phyloP scores from a whole-genome alignment of 306 rosid species.

The cucumber (Cucumis sativus) region DNA sequence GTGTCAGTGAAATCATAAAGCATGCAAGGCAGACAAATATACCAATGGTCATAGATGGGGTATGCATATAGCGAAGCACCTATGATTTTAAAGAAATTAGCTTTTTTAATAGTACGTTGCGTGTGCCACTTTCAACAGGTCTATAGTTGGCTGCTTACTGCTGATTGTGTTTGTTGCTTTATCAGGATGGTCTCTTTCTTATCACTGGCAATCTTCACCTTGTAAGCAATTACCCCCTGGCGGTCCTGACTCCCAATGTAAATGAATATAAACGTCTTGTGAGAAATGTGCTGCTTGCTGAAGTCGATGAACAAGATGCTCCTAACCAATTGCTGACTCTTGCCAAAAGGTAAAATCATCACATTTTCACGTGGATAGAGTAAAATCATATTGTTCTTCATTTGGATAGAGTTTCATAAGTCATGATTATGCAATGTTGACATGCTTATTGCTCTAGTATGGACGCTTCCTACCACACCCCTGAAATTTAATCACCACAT shows the following conservation, averaged over 20 bases:
- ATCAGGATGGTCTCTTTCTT: conserved; percentile 85
- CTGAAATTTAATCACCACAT: neutral
- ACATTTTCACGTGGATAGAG: conserved; percentile 1
- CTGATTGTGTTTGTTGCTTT: conserved; percentile 10
- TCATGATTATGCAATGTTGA: neutral
- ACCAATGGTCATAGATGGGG: conserved; percentile 84
- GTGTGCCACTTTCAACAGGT: neutral
- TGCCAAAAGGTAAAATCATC: conserved; percentile 38
- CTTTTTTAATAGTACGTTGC: neutral
- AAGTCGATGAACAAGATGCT: conserved; percentile 41
- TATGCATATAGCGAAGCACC: conserved; percentile 19
- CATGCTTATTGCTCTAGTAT: neutral
- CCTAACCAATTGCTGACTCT: conserved; percentile 52
- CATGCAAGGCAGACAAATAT: conserved; percentile 57
- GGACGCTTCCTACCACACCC: neutral
- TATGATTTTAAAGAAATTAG: neutral
- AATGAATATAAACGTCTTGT: conserved; percentile 83
- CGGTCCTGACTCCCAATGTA: conserved; percentile 78
- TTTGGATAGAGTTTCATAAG: neutral
- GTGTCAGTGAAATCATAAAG: conserved; percentile 61
- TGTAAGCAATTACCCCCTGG: conserved; percentile 65
- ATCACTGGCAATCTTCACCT: conserved; percentile 62
- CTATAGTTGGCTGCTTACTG: neutral
- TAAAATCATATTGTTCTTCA: conserved; percentile 7
- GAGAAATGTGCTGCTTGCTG: conserved; percentile 45